Percentiles rank a stretch among this genome's conserved stretches.
Evolutionary conservation across 1,284 basidiomycete genomes (phyloP).

Genomic region (Fomitopsis palustris): DNA sequence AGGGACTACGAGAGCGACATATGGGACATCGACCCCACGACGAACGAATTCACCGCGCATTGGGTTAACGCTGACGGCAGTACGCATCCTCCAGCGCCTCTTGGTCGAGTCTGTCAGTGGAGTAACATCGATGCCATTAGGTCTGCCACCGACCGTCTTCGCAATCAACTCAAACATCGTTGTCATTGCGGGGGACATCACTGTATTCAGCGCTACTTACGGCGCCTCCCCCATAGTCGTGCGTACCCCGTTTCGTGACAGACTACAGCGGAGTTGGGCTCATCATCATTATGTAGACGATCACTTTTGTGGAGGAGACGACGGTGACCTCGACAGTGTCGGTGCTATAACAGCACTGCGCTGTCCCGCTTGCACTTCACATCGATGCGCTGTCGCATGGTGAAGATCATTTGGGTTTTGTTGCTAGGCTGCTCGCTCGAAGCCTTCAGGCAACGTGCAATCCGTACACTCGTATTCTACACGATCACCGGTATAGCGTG

Average conservation of each 20-base stretch:
- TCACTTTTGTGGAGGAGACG: too few relatives aligned
- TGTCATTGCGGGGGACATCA: background rate
- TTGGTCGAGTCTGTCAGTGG: background rate
- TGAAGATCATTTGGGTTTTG: too few relatives aligned
- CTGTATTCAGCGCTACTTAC: background rate
- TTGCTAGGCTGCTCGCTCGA: too few relatives aligned
- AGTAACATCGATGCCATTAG: background rate
- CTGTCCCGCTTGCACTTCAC: too few relatives aligned
- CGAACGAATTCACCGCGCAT: slow-evolving; percentile 10
- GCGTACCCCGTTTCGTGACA: background rate
- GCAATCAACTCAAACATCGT: background rate
- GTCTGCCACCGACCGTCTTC: background rate
- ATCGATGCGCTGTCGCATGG: too few relatives aligned
- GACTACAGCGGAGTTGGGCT: too few relatives aligned
- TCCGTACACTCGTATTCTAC: too few relatives aligned
- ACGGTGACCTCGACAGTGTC: too few relatives aligned
- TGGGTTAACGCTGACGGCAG: slow-evolving; percentile 18
- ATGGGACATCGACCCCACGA: slow-evolving; percentile 8
- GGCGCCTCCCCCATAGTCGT: background rate
- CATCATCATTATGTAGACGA: too few relatives aligned
- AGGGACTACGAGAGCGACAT: background rate
- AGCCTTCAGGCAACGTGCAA: too few relatives aligned
- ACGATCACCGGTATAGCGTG: too few relatives aligned
- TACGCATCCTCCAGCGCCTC: slow-evolving; percentile 3
- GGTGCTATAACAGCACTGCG: too few relatives aligned